These are phyloP conservation scores for Dryas integrifolia DNA, from an alignment of 331 rosid genomes.

Conservation along the genomic window DNA sequence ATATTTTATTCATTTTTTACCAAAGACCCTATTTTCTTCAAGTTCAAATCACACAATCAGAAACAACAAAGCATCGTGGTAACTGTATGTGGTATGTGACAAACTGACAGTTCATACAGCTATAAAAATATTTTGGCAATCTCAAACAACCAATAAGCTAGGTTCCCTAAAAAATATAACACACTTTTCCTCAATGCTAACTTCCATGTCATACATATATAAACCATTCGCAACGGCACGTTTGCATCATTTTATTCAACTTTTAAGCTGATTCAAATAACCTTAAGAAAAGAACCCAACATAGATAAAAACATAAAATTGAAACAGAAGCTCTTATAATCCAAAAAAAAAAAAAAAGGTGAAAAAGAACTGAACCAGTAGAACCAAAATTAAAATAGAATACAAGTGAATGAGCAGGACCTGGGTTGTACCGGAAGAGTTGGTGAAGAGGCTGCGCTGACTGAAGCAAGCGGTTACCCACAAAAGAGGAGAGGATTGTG, in stretches of 20 bases:
- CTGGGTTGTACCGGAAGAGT: conserved; percentile 52
- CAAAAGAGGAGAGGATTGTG: conserved; percentile 47
- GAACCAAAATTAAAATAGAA: neutral
- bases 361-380: neutral
- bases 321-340: neutral
- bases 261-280: neutral
- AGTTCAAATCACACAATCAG: neutral
- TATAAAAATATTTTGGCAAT: neutral
- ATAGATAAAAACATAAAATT: neutral
- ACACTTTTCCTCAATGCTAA: neutral
- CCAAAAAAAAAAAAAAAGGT: no score
- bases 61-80: neutral
- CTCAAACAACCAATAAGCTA: neutral
- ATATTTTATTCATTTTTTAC: neutral
- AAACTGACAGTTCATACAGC: neutral
- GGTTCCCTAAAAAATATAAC: neutral
- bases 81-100: neutral
- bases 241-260: neutral
- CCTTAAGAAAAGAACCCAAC: neutral
- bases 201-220: neutral
- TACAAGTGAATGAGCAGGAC: conserved; percentile 23
- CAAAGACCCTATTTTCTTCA: neutral
- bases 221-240: neutral
- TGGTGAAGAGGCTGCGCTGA: conserved; percentile 60
- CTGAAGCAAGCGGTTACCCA: conserved; percentile 44